Evolutionary conservation across 371 early-diverging fungal species (phyloP).

Genomic region (Rhizopus sp.): DNA sequence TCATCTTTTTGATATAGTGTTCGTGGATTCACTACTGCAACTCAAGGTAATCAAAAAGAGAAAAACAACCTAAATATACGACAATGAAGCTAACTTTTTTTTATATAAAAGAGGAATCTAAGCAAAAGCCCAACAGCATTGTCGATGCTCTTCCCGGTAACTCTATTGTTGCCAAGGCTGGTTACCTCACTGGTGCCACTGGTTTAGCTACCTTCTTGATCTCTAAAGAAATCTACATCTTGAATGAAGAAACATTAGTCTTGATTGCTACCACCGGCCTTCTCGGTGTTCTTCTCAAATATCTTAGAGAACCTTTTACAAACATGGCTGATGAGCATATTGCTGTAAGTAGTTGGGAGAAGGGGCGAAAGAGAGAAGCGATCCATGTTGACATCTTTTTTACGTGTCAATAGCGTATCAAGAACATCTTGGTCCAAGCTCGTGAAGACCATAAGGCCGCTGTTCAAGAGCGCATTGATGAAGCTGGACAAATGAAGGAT

Average conservation of each 20-base stretch:
- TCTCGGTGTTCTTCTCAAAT: conserved; percentile 71
- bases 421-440: conserved; percentile 78
- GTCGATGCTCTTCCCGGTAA: conserved; percentile 92
- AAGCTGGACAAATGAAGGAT: conserved; percentile 91
- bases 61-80: neutral
- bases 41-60: conserved; percentile 25
- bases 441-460: conserved; percentile 90
- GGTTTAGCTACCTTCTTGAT: conserved; percentile 88
- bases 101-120: conserved; percentile 48
- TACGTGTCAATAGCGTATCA: conserved; percentile 59
- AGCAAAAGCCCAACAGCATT: conserved; percentile 84
- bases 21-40: conserved; percentile 41
- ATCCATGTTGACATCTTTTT: neutral
- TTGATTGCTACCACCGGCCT: conserved; percentile 75
- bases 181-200: conserved; percentile 81
- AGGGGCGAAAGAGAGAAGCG: neutral
- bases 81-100: neutral
- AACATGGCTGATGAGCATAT: conserved; percentile 86
- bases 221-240: conserved; percentile 96
- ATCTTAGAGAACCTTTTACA: conserved; percentile 81
- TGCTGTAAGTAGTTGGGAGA: conserved; percentile 39
- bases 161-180: conserved; percentile 86
- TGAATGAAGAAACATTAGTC: conserved; percentile 93
- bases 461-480: conserved; percentile 84
- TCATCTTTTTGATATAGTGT: conserved; percentile 23